Conservation (phyloP, 164 flowering plant genomes). For the Amborella trichopoda region DNA sequence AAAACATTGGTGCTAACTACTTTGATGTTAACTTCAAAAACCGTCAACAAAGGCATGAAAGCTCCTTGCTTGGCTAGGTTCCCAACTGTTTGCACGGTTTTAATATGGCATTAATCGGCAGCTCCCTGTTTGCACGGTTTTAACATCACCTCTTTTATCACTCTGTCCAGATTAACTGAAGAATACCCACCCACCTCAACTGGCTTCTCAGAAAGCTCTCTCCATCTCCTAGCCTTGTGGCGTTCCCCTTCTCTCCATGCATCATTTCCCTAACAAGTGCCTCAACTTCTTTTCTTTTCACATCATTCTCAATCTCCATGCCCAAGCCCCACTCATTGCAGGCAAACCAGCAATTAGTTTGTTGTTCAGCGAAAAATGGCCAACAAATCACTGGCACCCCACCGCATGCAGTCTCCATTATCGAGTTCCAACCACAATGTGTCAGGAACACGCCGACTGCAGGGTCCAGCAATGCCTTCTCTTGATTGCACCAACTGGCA, state of each 20-base stretch:
- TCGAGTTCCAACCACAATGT: slow-evolving; percentile 29
- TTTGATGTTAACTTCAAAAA: no score
- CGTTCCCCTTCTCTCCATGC: slow-evolving; percentile 3
- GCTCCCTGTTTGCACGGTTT: no score
- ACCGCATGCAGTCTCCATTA: slow-evolving; percentile 8
- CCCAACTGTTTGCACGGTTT: no score
- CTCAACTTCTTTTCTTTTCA: slow-evolving; percentile 4
- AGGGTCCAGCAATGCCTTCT: slow-evolving; percentile 20
- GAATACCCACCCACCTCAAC: slow-evolving; percentile 4
- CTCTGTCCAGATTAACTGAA: background rate
- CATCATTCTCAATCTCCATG: slow-evolving; percentile 2
- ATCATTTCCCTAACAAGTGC: slow-evolving; percentile 1
- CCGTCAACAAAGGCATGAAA: no score
- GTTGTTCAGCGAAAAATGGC: slow-evolving; percentile 8
- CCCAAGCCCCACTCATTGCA: slow-evolving; percentile 6
- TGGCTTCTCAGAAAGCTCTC: background rate
- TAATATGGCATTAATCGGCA: no score
- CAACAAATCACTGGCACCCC: slow-evolving; percentile 2
- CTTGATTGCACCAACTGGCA: slow-evolving; percentile 24
- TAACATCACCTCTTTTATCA: slow-evolving; percentile 7
- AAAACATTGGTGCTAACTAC: no score
- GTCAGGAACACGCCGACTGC: slow-evolving; percentile 23
- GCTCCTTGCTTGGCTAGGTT: no score
- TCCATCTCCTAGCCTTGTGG: slow-evolving; percentile 2
- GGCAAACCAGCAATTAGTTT: slow-evolving; percentile 3